Percentiles rank a stretch among this genome's conserved stretches.
Conservation (phyloP, 768 basidiomycete genomes). For the Epithele typhae region DNA sequence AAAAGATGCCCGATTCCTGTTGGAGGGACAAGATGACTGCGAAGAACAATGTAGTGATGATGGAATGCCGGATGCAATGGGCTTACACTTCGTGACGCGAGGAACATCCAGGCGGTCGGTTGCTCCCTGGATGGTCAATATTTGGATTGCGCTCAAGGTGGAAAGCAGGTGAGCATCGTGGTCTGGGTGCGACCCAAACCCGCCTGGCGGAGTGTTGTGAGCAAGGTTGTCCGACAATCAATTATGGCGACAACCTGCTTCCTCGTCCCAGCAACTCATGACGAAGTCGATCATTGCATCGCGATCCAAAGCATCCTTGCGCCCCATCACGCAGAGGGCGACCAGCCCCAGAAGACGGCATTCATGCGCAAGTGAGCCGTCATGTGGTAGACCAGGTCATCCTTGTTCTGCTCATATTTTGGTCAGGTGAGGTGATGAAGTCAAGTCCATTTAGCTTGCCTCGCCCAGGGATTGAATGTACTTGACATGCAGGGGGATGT, state of each 20-base stretch:
- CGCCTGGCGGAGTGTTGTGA: slow-evolving; percentile 49
- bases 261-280: slow-evolving; percentile 93
- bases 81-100: slow-evolving; percentile 71
- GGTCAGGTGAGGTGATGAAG: background rate
- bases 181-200: slow-evolving; percentile 86
- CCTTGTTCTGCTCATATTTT: slow-evolving; percentile 53
- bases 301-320: slow-evolving; percentile 70
- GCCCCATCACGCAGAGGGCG: slow-evolving; percentile 77
- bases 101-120: slow-evolving; percentile 65
- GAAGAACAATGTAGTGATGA: background rate
- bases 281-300: slow-evolving; percentile 88
- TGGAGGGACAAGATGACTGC: slow-evolving; percentile 83
- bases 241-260: slow-evolving; percentile 51
- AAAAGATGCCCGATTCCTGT: slow-evolving; percentile 81
- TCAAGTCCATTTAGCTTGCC: slow-evolving; percentile 28
- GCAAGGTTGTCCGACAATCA: background rate
- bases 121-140: slow-evolving; percentile 81
- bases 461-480: slow-evolving; percentile 52
- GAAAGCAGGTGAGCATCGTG: slow-evolving; percentile 89
- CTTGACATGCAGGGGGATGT: slow-evolving; percentile 34
- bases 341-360: slow-evolving; percentile 97
- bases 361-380: slow-evolving; percentile 93
- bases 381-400: slow-evolving; percentile 85
- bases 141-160: slow-evolving; percentile 90
- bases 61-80: no score